A percentile compares a stretch with the other conserved stretches of the same genome.
Evolutionary conservation across 2,329 filamentous ascomycete genomes (phyloP).

Genomic region (Aschersonia sp.): DNA sequence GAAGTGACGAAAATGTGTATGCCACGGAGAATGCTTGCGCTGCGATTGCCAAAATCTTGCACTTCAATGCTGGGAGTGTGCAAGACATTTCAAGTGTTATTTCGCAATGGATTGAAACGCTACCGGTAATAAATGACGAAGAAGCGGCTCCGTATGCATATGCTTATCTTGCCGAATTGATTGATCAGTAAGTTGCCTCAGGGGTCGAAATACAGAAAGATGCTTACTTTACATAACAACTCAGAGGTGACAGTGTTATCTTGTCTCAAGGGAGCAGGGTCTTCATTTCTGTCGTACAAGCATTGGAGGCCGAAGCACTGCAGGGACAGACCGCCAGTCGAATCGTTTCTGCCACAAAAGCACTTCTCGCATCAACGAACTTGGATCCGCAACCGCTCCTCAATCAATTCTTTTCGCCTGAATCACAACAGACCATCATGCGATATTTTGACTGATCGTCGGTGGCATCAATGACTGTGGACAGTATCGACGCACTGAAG

Average conservation of each 20-base stretch:
- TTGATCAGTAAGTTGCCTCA: slow-evolving; percentile 66
- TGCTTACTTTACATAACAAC: slow-evolving; percentile 8
- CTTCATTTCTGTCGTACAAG: slow-evolving; percentile 75
- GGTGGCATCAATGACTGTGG: neutral
- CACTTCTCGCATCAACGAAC: slow-evolving; percentile 57
- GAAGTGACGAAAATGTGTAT: slow-evolving; percentile 87
- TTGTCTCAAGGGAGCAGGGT: slow-evolving; percentile 64
- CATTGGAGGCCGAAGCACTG: slow-evolving; percentile 80
- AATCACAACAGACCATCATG: slow-evolving; percentile 69
- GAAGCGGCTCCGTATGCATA: slow-evolving; percentile 96
- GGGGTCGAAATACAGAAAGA: slow-evolving; percentile 7
- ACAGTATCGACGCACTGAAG: neutral
- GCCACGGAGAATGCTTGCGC: slow-evolving; percentile 96
- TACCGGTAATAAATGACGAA: slow-evolving; percentile 89
- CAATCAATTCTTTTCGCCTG: slow-evolving; percentile 52
- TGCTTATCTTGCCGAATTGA: slow-evolving; percentile 77
- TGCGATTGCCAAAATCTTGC: slow-evolving; percentile 90
- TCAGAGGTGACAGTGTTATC: slow-evolving; percentile 73
- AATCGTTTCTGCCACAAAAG: slow-evolving; percentile 66
- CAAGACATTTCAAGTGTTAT: slow-evolving; percentile 63
- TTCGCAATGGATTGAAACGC: slow-evolving; percentile 75
- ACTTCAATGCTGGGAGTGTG: slow-evolving; percentile 72
- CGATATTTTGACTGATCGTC: slow-evolving; percentile 54
- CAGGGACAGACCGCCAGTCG: slow-evolving; percentile 69
- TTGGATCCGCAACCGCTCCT: slow-evolving; percentile 66